A percentile compares a stretch with the other conserved stretches of the same genome.
phyloP scores from a whole-genome alignment of 805 yeast species.

The Kazachstania bromeliacearum region DNA sequence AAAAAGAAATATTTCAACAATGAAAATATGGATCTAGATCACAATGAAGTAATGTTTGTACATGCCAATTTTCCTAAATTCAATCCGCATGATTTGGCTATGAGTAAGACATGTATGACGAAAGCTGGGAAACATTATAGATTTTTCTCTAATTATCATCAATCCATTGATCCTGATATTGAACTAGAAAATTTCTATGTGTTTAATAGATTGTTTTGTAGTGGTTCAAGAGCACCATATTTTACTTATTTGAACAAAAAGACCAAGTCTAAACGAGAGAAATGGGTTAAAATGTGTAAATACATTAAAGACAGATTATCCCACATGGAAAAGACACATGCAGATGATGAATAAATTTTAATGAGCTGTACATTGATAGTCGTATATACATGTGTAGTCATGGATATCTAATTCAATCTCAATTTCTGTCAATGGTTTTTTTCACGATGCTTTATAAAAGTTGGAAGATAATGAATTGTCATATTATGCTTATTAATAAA shows the following conservation, averaged over 20 bases:
- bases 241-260: constrained; percentile 16
- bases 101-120: constrained; percentile 14
- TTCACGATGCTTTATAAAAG: too few relatives aligned
- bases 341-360: too few relatives aligned
- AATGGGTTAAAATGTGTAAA: constrained; percentile 16
- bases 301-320: constrained; percentile 17
- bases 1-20: constrained; percentile 13
- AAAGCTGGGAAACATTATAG: constrained; percentile 20
- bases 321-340: constrained; percentile 18
- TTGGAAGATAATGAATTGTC: too few relatives aligned
- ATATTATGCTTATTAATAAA: too few relatives aligned
- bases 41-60: constrained; percentile 24
- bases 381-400: too few relatives aligned
- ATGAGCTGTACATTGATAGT: too few relatives aligned
- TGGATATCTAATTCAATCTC: too few relatives aligned
- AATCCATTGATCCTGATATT: constrained; percentile 18
- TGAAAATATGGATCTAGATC: constrained; percentile 7
- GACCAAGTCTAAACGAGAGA: constrained; percentile 9
- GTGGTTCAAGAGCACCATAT: constrained; percentile 4
- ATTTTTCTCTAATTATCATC: constrained; percentile 14
- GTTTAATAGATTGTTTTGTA: constrained; percentile 18
- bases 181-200: constrained; percentile 22
- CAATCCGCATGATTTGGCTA: constrained; percentile 27
- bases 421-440: too few relatives aligned
- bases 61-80: constrained; percentile 35